A percentile compares a stretch with the other conserved stretches of the same genome.
These are phyloP conservation scores for Knufia petricola DNA, from an alignment of 2,329 filamentous ascomycete species.

Conservation along the genomic window DNA sequence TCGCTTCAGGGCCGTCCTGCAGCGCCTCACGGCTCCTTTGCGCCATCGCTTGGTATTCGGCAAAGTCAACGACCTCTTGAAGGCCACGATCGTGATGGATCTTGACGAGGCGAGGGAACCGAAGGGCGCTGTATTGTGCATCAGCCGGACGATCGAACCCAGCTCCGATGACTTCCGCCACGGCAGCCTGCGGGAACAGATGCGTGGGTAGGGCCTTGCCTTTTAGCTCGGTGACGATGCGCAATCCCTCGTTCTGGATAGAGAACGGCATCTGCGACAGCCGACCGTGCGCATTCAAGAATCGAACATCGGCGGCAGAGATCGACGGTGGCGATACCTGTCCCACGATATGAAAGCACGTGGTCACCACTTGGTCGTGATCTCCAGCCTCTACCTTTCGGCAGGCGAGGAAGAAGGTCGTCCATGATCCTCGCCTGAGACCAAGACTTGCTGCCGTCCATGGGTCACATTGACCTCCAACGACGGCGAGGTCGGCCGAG, in stretches of 20 bases:
- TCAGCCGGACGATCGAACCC: too few species aligned
- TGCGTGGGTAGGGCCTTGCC: too few species aligned
- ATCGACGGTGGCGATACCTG: too few species aligned
- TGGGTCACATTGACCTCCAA: conserved; percentile 60
- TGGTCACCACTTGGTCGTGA: background rate
- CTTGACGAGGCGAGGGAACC: conserved; percentile 63
- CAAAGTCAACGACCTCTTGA: too few species aligned
- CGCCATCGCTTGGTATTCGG: too few species aligned
- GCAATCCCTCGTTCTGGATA: too few species aligned
- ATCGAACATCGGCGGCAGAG: background rate
- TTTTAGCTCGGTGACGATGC: too few species aligned
- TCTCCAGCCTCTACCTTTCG: conserved; percentile 54
- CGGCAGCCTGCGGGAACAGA: too few species aligned
- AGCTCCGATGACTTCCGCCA: too few species aligned
- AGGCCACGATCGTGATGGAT: conserved; percentile 66
- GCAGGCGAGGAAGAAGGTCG: conserved; percentile 71
- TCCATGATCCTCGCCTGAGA: conserved; percentile 51
- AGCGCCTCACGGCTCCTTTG: too few species aligned
- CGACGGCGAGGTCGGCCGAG: conserved; percentile 67
- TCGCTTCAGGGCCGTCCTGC: too few species aligned
- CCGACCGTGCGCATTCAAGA: background rate
- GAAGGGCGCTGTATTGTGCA: conserved; percentile 60
- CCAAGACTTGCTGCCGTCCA: conserved; percentile 39
- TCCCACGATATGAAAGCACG: too few species aligned
- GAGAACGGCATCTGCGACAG: background rate